A percentile compares a stretch with the other conserved stretches of the same genome.
Evolutionary conservation across 306 rosid species (phyloP).

Genomic region (Citrullus mucosospermus): DNA sequence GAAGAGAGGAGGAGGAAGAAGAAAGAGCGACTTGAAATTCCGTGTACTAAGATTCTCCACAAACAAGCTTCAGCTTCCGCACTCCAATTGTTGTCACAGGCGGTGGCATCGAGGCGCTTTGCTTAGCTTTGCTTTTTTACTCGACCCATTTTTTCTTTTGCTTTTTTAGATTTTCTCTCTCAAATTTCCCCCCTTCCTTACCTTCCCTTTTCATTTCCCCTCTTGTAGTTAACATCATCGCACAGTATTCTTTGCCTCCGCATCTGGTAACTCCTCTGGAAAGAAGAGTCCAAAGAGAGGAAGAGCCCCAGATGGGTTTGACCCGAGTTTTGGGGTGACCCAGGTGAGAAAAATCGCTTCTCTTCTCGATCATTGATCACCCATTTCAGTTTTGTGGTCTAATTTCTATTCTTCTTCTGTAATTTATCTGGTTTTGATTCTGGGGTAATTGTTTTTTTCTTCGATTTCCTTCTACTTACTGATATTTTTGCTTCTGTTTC

Average conservation of each 20-base stretch:
- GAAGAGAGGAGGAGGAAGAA: neutral
- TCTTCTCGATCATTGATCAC: neutral
- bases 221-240: neutral
- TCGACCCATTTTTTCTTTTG: neutral
- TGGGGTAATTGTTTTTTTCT: neutral
- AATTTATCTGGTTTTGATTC: neutral
- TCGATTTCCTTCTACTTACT: neutral
- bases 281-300: slow-evolving; percentile 15
- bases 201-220: neutral
- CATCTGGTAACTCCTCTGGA: slow-evolving; percentile 13
- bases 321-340: slow-evolving; percentile 17
- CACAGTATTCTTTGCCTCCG: slow-evolving; percentile 23
- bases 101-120: neutral
- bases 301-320: slow-evolving; percentile 25
- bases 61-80: neutral
- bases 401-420: neutral
- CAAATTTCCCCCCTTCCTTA: neutral
- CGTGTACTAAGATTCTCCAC: slow-evolving; percentile 11
- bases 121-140: neutral
- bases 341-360: slow-evolving; percentile 11
- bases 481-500: neutral
- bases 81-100: slow-evolving; percentile 5
- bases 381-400: neutral
- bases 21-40: slow-evolving; percentile 1
- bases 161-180: neutral